These are phyloP conservation scores for Ustilago tritici DNA, from an alignment of 1,284 basidiomycete genomes.

Conservation along the genomic window DNA sequence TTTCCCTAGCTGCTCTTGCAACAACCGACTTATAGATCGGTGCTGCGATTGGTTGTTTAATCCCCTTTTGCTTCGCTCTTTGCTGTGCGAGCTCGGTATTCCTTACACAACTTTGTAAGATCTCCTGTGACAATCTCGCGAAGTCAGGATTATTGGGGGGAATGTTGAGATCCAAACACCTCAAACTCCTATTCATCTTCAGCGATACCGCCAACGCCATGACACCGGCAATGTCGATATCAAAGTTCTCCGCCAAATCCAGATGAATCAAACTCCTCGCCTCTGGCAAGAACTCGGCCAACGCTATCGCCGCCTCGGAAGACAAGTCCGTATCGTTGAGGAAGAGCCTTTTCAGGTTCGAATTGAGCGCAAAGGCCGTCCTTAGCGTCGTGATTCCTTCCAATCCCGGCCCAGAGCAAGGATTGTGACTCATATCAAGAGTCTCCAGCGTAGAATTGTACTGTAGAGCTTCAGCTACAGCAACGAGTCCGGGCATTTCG, in stretches of 20 bases:
- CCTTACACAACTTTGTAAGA: conserved; percentile 82
- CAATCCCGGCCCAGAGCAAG: conserved; percentile 85
- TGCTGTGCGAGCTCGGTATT: conserved; percentile 61
- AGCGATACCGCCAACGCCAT: conserved; percentile 89
- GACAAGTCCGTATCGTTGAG: conserved; percentile 84
- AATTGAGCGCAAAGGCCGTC: conserved; percentile 92
- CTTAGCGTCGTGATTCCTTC: conserved; percentile 77
- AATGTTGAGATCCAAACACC: conserved; percentile 93
- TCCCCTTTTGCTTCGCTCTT: conserved; percentile 47
- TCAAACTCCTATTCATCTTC: conserved; percentile 82
- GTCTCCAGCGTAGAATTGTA: conserved; percentile 95
- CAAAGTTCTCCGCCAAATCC: conserved; percentile 70
- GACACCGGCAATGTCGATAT: conserved; percentile 87
- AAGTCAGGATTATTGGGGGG: conserved; percentile 86
- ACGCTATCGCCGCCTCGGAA: conserved; percentile 88
- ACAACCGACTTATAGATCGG: conserved; percentile 65
- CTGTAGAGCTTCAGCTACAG: conserved; percentile 91
- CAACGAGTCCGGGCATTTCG: conserved; percentile 82
- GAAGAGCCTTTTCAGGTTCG: conserved; percentile 90
- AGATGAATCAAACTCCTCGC: conserved; percentile 87
- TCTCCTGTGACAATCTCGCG: conserved; percentile 74
- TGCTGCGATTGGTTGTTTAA: conserved; percentile 59
- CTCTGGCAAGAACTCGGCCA: conserved; percentile 96
- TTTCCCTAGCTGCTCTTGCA: conserved; percentile 55
- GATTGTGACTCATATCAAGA: conserved; percentile 90